These are phyloP conservation scores for Hymenoscyphus fraxineus DNA, from an alignment of 2,329 filamentous ascomycete genomes.

Conservation along the genomic window DNA sequence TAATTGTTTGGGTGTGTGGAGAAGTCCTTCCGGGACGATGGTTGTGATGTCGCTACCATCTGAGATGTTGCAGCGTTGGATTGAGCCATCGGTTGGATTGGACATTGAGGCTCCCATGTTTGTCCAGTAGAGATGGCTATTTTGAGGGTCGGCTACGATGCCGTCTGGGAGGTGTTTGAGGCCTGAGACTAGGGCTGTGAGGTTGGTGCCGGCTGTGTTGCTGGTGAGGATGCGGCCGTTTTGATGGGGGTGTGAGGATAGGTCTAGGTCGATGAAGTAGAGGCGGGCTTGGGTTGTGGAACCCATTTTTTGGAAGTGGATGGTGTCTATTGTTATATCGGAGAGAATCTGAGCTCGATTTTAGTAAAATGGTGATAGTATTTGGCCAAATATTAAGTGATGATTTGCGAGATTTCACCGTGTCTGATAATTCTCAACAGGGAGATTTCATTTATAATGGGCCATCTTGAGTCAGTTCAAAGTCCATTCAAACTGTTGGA, in stretches of 20 bases:
- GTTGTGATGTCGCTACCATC: conserved; percentile 44
- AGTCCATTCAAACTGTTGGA: too few relatives aligned
- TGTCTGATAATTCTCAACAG: too few relatives aligned
- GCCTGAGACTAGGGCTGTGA: neutral
- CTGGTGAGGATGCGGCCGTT: neutral
- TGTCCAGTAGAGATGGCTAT: conserved; percentile 43
- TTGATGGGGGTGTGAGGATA: neutral
- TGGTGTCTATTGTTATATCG: too few relatives aligned
- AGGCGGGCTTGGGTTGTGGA: neutral
- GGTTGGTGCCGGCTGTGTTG: neutral
- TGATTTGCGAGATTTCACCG: too few relatives aligned
- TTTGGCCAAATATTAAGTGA: too few relatives aligned
- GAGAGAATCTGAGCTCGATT: too few relatives aligned
- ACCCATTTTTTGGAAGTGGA: neutral
- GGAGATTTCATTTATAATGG: too few relatives aligned
- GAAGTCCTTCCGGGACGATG: conserved; percentile 41
- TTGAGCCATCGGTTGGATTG: conserved; percentile 4
- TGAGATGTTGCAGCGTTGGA: conserved; percentile 31
- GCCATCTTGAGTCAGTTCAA: too few relatives aligned
- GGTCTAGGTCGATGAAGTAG: neutral
- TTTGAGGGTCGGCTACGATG: neutral
- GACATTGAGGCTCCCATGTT: conserved; percentile 41
- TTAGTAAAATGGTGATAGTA: too few relatives aligned
- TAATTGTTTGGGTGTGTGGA: conserved; percentile 48
- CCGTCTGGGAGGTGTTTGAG: neutral